Conservation (phyloP, 2,329 filamentous ascomycete genomes). For the Pseudovirgaria hyperparasitica region DNA sequence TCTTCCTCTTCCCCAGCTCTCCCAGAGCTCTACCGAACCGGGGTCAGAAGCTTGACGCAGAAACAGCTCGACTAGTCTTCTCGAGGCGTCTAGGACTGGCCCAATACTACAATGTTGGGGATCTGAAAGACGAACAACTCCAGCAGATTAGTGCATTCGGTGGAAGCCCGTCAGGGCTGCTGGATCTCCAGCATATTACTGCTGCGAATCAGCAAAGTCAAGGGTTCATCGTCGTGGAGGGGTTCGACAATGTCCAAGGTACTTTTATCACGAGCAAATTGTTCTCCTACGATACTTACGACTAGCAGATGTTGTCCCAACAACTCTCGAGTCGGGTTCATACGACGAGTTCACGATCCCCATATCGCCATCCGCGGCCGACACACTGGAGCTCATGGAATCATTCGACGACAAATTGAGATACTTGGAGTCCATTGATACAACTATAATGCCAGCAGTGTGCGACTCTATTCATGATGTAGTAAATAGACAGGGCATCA, state of each 20-base stretch:
- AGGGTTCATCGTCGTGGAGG: slow-evolving; percentile 28
- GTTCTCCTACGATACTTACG: background rate
- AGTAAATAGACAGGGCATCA: background rate
- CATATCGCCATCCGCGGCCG: slow-evolving; percentile 16
- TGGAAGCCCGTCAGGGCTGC: slow-evolving; percentile 18
- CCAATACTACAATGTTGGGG: slow-evolving; percentile 32
- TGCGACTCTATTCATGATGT: background rate
- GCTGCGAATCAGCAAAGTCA: slow-evolving; percentile 14
- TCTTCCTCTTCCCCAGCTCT: slow-evolving; percentile 23
- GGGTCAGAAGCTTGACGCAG: slow-evolving; percentile 20
- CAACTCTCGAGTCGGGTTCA: slow-evolving; percentile 2
- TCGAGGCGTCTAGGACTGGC: slow-evolving; percentile 38
- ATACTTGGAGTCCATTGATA: slow-evolving; percentile 11
- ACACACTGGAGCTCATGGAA: slow-evolving; percentile 16
- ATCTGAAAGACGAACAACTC: slow-evolving; percentile 28
- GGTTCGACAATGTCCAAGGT: slow-evolving; percentile 24
- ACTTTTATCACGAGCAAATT: slow-evolving; percentile 4
- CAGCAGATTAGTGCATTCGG: slow-evolving; percentile 35
- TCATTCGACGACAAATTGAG: slow-evolving; percentile 15
- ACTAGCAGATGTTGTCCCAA: slow-evolving; percentile 9
- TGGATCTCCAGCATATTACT: slow-evolving; percentile 32
- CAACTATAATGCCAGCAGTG: slow-evolving; percentile 6
- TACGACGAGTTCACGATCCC: slow-evolving; percentile 19
- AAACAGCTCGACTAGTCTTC: slow-evolving; percentile 36
- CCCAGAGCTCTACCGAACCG: slow-evolving; percentile 6